These are phyloP conservation scores for Posidonia australis DNA, from an alignment of 106 monocot genomes.

Conservation along the genomic window DNA sequence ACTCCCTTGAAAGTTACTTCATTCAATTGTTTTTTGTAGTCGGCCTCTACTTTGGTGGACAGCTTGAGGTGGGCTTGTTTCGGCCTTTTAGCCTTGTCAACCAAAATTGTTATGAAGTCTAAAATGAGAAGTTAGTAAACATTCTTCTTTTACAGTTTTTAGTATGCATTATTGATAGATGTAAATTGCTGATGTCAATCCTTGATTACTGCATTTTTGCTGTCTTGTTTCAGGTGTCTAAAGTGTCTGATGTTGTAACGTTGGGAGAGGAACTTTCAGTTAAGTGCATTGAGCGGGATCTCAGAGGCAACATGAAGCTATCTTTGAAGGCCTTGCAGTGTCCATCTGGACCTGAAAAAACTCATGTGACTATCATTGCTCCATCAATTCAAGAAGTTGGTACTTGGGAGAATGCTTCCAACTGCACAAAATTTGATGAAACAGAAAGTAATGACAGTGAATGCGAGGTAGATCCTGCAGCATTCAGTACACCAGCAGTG, in stretches of 20 bases:
- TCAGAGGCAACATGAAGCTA: constrained; percentile 83
- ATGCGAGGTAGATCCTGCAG: constrained; percentile 9
- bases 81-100: too few species aligned
- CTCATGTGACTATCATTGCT: constrained; percentile 1
- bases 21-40: too few species aligned
- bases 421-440: constrained; percentile 2
- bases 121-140: too few species aligned
- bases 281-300: constrained; percentile 76
- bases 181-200: too few species aligned
- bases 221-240: constrained; percentile 40
- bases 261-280: constrained; percentile 72
- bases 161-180: too few species aligned
- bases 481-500: constrained; percentile 36
- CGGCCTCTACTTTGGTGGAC: too few species aligned
- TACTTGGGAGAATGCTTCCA: constrained; percentile 13
- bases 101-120: too few species aligned
- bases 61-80: too few species aligned
- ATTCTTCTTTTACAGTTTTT: too few species aligned
- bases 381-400: constrained; percentile 19
- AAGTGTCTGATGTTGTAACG: constrained; percentile 69
- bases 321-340: constrained; percentile 62
- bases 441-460: constrained; percentile 8
- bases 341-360: constrained; percentile 12
- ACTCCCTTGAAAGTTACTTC: too few species aligned
- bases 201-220: neutral